Conservation (phyloP, 306 rosid genomes). For the Morella rubra region DNA sequence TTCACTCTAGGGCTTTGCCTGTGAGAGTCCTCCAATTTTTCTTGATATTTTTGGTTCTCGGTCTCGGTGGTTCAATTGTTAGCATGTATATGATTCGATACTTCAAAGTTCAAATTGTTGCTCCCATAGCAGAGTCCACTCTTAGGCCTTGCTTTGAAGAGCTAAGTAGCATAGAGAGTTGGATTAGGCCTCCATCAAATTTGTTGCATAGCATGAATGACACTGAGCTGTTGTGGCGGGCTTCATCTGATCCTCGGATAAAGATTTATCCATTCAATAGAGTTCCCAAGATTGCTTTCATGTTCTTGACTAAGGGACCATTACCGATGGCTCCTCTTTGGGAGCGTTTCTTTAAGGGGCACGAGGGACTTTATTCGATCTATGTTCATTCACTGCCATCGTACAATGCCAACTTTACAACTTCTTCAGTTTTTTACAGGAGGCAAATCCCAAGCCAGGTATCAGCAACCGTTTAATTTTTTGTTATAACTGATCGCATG, state of each 20-base stretch:
- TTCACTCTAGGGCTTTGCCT: constrained; percentile 64
- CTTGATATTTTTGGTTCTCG: constrained; percentile 61
- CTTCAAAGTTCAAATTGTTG: constrained; percentile 55
- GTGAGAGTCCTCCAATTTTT: constrained; percentile 68
- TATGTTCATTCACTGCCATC: constrained; percentile 85
- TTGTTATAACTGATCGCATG: constrained; percentile 8
- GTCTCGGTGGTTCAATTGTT: constrained; percentile 68
- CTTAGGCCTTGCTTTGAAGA: constrained; percentile 56
- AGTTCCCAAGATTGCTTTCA: constrained; percentile 89
- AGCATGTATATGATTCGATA: constrained; percentile 71
- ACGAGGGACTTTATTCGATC: constrained; percentile 62
- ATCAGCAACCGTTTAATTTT: constrained; percentile 19
- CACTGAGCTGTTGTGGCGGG: constrained; percentile 78
- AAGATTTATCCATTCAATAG: constrained; percentile 70
- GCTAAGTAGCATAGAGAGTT: constrained; percentile 53
- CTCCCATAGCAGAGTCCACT: constrained; percentile 41
- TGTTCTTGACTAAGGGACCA: constrained; percentile 96
- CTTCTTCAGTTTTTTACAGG: constrained; percentile 68
- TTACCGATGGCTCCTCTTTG: constrained; percentile 93
- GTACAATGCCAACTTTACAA: constrained; percentile 47
- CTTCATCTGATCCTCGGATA: constrained; percentile 61
- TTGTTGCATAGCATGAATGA: constrained; percentile 80
- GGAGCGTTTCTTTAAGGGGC: constrained; percentile 82
- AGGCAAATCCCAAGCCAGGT: constrained; percentile 99
- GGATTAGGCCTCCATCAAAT: constrained; percentile 65